Conservation (phyloP, 1,139 yeast species). For the Yarrowia galli region DNA sequence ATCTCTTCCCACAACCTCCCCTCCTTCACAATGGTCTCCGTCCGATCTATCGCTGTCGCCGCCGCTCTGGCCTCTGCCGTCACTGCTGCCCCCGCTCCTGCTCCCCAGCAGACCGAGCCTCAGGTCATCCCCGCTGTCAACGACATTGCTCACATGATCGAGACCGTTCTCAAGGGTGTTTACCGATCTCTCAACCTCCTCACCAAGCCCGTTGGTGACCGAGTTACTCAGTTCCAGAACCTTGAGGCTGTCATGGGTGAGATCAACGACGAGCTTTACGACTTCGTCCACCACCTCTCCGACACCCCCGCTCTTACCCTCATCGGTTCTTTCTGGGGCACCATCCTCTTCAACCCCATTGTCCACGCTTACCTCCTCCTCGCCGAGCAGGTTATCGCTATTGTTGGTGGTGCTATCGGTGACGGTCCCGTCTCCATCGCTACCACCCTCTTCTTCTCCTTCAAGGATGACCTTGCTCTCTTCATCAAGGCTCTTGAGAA, state of each 20-base stretch:
- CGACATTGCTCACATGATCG: conserved; percentile 23
- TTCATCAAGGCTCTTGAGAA: conserved; percentile 36
- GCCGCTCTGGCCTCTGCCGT: conserved; percentile 25
- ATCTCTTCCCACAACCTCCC: background rate
- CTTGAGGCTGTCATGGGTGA: conserved; percentile 44
- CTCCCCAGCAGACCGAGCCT: conserved; percentile 17
- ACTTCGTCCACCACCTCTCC: conserved; percentile 40
- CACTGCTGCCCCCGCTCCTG: conserved; percentile 32
- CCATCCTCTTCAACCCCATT: conserved; percentile 43
- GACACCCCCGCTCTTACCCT: conserved; percentile 40
- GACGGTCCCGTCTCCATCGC: conserved; percentile 34
- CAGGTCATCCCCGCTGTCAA: conserved; percentile 5
- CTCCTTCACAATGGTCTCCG: conserved; percentile 24
- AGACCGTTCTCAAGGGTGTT: conserved; percentile 40
- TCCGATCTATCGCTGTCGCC: conserved; percentile 25
- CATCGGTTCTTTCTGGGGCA: conserved; percentile 41
- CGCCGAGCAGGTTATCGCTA: conserved; percentile 34
- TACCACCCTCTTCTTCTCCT: conserved; percentile 31
- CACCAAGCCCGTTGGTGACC: conserved; percentile 43
- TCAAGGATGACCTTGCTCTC: conserved; percentile 30
- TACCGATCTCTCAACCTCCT: conserved; percentile 42
- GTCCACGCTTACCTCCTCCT: conserved; percentile 40
- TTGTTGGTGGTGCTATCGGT: conserved; percentile 39
- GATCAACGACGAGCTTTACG: conserved; percentile 43
- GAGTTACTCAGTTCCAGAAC: conserved; percentile 46